Evolutionary conservation across 345 rosid genomes (phyloP).

Genomic region (Gossypium sturtianum): DNA sequence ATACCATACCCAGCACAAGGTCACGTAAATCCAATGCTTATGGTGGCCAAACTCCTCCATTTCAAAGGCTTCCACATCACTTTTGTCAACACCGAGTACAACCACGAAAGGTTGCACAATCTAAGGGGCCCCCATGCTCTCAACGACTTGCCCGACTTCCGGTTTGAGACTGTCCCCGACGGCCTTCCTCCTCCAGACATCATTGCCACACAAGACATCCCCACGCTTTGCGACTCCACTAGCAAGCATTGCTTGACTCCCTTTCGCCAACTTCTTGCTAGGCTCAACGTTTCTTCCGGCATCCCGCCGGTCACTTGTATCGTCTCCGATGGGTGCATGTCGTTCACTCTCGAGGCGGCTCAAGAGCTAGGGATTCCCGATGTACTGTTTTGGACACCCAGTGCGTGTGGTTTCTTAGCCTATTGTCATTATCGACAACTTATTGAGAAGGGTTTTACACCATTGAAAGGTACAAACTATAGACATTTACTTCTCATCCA

Average conservation of each 20-base stretch:
- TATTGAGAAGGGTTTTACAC: constrained; percentile 23
- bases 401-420: constrained; percentile 27
- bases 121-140: neutral
- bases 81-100: constrained; percentile 9
- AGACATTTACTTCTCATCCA: neutral
- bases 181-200: neutral
- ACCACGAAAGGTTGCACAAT: constrained; percentile 2
- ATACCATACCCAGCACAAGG: constrained; percentile 38
- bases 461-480: constrained; percentile 27
- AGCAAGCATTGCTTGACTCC: neutral
- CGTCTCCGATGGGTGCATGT: neutral
- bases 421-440: constrained; percentile 25
- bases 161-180: constrained; percentile 5
- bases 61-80: constrained; percentile 31
- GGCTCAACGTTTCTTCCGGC: neutral
- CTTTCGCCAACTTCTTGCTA: neutral
- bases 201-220: neutral
- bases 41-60: constrained; percentile 36
- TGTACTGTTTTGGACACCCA: constrained; percentile 22
- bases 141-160: constrained; percentile 1
- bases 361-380: constrained; percentile 22
- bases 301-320: neutral
- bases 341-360: neutral
- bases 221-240: neutral
- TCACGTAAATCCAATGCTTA: constrained; percentile 30